These are phyloP conservation scores for Prunella vulgaris DNA, from an alignment of 257 asterid genomes.

Conservation along the genomic window DNA sequence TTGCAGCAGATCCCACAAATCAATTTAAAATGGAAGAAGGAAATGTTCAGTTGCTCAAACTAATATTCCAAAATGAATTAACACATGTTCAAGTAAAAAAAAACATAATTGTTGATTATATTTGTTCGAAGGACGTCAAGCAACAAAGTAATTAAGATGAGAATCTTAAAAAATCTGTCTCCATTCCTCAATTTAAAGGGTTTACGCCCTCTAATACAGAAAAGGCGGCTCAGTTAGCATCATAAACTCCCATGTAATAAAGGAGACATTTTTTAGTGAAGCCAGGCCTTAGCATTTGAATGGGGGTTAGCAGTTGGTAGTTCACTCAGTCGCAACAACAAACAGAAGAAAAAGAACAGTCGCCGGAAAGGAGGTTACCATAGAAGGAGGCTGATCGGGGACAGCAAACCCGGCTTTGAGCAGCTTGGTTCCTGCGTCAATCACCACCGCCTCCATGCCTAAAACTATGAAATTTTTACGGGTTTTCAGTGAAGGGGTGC, in stretches of 20 bases:
- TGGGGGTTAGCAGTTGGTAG: not conserved
- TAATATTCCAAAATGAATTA: not conserved
- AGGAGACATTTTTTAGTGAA: too few species aligned
- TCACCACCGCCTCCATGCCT: constrained; percentile 89
- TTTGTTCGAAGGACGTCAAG: constrained; percentile 1
- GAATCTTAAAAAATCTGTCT: not conserved
- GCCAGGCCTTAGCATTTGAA: not conserved
- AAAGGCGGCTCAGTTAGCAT: not conserved
- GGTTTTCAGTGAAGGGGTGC: constrained; percentile 1
- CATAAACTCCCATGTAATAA: not conserved
- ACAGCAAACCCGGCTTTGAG: constrained; percentile 91
- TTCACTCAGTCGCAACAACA: not conserved
- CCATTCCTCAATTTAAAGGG: not conserved
- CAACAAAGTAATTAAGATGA: not conserved
- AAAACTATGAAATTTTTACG: not conserved
- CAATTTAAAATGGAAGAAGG: not conserved
- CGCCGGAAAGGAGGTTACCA: constrained; percentile 35
- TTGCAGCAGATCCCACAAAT: not conserved
- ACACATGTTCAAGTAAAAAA: not conserved
- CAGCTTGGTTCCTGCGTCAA: constrained; percentile 78
- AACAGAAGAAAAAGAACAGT: not conserved
- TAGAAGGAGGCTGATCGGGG: constrained; percentile 96
- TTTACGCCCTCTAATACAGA: not conserved
- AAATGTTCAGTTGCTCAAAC: not conserved
- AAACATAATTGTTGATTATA: not conserved